A percentile compares a stretch with the other conserved stretches of the same genome.
phyloP scores from a whole-genome alignment of 1,139 yeast species.

The Diutina mesorugosa region DNA sequence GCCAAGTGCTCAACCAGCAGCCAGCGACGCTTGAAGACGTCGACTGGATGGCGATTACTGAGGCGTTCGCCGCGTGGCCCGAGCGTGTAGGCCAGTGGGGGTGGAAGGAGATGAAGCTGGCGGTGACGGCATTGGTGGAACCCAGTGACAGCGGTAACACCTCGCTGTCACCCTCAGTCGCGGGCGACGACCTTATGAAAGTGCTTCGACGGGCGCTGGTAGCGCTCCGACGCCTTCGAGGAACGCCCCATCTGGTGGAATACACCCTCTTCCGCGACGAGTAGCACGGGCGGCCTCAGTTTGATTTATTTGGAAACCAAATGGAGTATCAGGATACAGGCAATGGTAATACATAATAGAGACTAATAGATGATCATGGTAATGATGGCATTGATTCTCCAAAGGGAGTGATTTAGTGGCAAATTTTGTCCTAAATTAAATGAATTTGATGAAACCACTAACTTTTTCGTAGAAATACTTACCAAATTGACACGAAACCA shows the following conservation, averaged over 20 bases:
- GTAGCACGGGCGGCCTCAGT: background rate
- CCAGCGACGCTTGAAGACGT: background rate
- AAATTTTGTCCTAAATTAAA: too few relatives aligned
- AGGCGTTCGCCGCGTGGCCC: background rate
- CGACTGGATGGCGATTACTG: background rate
- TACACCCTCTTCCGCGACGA: background rate
- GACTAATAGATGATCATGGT: too few relatives aligned
- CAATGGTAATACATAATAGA: background rate
- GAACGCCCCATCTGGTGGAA: background rate
- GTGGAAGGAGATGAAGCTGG: background rate
- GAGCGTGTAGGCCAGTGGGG: background rate
- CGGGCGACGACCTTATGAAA: background rate
- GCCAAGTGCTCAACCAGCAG: background rate
- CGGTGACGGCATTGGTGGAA: background rate
- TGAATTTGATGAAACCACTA: too few relatives aligned
- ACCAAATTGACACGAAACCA: too few relatives aligned
- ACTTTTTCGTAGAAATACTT: too few relatives aligned
- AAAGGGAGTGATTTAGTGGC: too few relatives aligned
- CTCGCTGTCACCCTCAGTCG: background rate
- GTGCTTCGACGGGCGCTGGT: background rate
- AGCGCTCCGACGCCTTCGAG: background rate
- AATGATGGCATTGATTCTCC: too few relatives aligned
- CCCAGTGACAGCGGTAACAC: background rate
- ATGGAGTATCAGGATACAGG: background rate
- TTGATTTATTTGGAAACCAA: background rate